Percentiles rank a stretch among this genome's conserved stretches.
Conservation (phyloP, 2,329 filamentous ascomycete genomes). For the Aspergillus fumigatiaffinis region DNA sequence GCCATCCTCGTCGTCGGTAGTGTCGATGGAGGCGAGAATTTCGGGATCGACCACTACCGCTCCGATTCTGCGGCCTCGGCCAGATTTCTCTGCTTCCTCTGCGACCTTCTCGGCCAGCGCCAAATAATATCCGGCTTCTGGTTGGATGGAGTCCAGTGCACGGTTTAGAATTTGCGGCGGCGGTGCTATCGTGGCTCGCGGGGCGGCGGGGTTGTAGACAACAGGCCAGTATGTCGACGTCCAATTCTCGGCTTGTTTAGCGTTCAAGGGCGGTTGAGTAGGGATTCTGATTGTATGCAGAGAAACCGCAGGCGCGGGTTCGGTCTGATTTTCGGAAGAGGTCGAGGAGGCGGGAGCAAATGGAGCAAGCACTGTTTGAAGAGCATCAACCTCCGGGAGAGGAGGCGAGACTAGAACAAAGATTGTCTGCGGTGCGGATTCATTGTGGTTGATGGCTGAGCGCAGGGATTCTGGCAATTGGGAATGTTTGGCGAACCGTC, state of each 20-base stretch:
- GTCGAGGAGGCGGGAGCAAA: conserved; percentile 21
- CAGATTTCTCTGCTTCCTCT: conserved; percentile 32
- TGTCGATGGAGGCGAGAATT: conserved; percentile 25
- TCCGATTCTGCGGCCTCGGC: conserved; percentile 39
- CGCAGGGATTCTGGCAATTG: conserved; percentile 30
- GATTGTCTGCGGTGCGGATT: conserved; percentile 28
- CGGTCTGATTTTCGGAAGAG: conserved; percentile 6
- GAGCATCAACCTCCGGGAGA: conserved; percentile 30
- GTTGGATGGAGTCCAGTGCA: conserved; percentile 33
- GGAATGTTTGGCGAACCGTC: conserved; percentile 38
- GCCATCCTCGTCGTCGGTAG: conserved; percentile 17
- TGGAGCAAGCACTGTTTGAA: conserved; percentile 35
- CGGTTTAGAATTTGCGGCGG: conserved; percentile 36
- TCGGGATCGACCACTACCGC: conserved; percentile 44
- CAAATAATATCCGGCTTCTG: conserved; percentile 37
- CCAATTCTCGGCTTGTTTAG: conserved; percentile 41
- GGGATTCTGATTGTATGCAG: conserved; percentile 37
- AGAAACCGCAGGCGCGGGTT: conserved; percentile 1
- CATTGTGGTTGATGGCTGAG: conserved; percentile 16
- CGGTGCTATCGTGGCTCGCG: conserved; percentile 40
- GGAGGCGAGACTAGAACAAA: conserved; percentile 42
- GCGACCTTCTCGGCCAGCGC: conserved; percentile 38
- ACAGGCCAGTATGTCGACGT: conserved; percentile 41
- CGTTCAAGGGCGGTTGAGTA: conserved; percentile 37
- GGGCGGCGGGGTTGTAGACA: conserved; percentile 43